phyloP scores from a whole-genome alignment of 2,329 filamentous ascomycete genomes.

The Alternaria sp. region DNA sequence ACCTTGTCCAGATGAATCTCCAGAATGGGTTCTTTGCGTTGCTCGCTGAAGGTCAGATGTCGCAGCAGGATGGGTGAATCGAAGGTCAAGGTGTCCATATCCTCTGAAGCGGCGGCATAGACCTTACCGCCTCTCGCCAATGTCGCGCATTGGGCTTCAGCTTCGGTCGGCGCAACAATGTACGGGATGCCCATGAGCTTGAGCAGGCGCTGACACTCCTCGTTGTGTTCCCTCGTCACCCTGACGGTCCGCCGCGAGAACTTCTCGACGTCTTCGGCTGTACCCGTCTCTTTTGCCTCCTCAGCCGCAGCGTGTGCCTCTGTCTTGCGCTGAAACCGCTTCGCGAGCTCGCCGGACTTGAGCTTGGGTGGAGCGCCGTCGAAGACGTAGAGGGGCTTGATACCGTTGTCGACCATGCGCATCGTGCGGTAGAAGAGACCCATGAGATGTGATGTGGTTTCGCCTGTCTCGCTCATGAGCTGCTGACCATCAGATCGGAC shows the following conservation, averaged over 20 bases:
- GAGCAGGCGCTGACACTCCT: conserved; percentile 87
- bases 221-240: conserved; percentile 96
- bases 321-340: conserved; percentile 93
- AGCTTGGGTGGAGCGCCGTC: conserved; percentile 96
- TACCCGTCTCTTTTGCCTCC: conserved; percentile 96
- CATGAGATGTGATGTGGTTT: conserved; percentile 98
- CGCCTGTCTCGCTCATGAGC: conserved; percentile 91
- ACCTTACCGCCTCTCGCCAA: conserved; percentile 92
- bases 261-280: conserved; percentile 96
- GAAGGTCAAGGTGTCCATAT: conserved; percentile 99
- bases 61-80: conserved; percentile 88
- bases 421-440: conserved; percentile 99
- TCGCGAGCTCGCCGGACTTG: conserved; percentile 95
- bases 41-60: conserved; percentile 96
- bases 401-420: conserved; percentile 97
- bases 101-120: conserved; percentile 94
- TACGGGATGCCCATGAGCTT: conserved; percentile 97
- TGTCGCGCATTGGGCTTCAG: conserved; percentile 93
- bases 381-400: conserved; percentile 98
- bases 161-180: conserved; percentile 94
- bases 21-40: conserved; percentile 96
- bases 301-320: conserved; percentile 90
- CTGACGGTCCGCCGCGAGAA: conserved; percentile 92
- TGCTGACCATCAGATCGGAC: conserved; percentile 97
- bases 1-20: conserved; percentile 91